These are phyloP conservation scores for Cafeteria roenbergensis DNA, from an alignment of 108 stramenopile species.

Conservation along the genomic window DNA sequence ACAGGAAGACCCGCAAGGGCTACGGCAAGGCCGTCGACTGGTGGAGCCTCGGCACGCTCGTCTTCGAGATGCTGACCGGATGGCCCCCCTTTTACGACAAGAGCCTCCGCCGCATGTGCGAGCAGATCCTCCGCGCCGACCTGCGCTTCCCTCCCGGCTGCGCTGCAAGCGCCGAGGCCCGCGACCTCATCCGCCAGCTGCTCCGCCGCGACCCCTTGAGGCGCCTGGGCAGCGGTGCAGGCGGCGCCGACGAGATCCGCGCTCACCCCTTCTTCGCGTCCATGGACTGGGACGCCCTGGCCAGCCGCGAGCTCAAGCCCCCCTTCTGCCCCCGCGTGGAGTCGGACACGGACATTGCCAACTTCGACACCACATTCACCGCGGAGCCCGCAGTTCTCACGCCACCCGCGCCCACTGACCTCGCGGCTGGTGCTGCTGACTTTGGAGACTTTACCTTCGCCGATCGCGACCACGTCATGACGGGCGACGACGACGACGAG, in stretches of 20 bases:
- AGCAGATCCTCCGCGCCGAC: slow-evolving; percentile 7
- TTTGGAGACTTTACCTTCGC: background rate
- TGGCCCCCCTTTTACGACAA: slow-evolving; percentile 17
- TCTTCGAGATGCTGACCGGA: slow-evolving; percentile 43
- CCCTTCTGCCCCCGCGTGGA: background rate
- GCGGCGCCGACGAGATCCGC: slow-evolving; percentile 52
- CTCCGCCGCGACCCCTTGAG: slow-evolving; percentile 69
- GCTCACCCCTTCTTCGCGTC: slow-evolving; percentile 67
- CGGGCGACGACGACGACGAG: too few species aligned
- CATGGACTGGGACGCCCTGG: slow-evolving; percentile 81
- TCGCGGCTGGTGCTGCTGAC: background rate
- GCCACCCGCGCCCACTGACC: background rate
- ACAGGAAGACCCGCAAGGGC: slow-evolving; percentile 27
- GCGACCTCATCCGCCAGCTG: slow-evolving; percentile 53
- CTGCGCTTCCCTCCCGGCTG: slow-evolving; percentile 4
- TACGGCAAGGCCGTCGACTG: slow-evolving; percentile 43
- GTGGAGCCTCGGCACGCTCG: slow-evolving; percentile 42
- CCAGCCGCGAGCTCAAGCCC: background rate
- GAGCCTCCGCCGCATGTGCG: slow-evolving; percentile 10
- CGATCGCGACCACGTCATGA: background rate
- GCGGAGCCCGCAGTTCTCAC: slow-evolving; percentile 5
- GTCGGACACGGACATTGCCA: background rate
- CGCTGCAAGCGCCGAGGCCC: background rate
- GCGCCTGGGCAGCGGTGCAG: slow-evolving; percentile 73
- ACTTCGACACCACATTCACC: slow-evolving; percentile 9